These are phyloP conservation scores for Naegleria lovaniensis DNA, from an alignment of 208 protist genomes.

Conservation along the genomic window DNA sequence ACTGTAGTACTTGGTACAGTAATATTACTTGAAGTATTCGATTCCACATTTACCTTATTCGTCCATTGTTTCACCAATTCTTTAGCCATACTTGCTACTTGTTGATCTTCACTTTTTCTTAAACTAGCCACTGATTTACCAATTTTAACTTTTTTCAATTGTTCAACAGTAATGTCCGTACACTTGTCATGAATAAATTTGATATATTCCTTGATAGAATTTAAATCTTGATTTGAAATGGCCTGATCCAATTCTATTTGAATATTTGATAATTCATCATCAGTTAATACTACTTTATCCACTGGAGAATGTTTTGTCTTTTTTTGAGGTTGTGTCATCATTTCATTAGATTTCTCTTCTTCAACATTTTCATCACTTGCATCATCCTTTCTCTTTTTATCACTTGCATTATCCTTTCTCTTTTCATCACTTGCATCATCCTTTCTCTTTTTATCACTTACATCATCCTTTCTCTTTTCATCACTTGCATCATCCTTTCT, in stretches of 20 bases:
- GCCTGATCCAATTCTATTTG: background rate
- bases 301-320: too few relatives aligned
- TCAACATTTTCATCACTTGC: background rate
- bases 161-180: background rate
- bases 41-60: background rate
- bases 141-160: slow-evolving; percentile 14
- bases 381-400: background rate
- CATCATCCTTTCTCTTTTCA: background rate
- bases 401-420: background rate
- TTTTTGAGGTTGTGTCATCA: background rate
- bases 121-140: background rate
- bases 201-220: background rate
- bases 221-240: background rate
- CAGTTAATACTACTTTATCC: background rate
- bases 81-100: too few relatives aligned
- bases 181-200: background rate
- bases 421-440: background rate
- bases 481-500: background rate
- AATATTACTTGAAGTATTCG: background rate
- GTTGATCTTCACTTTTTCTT: background rate
- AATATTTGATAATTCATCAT: background rate
- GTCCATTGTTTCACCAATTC: background rate
- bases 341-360: background rate
- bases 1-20: too few relatives aligned
- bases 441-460: background rate